These are phyloP conservation scores for Acarospora socialis DNA, from an alignment of 2,329 filamentous ascomycete genomes.

Conservation along the genomic window DNA sequence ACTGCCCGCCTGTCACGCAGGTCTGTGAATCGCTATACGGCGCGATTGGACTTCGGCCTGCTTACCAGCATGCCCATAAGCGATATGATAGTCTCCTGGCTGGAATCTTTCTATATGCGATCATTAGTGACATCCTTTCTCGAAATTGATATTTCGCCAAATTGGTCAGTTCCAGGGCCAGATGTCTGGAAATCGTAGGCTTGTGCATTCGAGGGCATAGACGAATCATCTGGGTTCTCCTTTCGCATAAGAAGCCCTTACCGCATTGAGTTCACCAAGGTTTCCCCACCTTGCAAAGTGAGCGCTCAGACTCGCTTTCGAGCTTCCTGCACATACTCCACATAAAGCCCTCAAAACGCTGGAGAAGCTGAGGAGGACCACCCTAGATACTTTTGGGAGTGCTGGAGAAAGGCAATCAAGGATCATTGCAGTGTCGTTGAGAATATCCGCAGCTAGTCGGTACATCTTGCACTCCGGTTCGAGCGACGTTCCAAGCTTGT, in stretches of 20 bases:
- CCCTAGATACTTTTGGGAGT: constrained; percentile 45
- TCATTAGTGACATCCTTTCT: too few relatives aligned
- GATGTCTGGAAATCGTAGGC: too few relatives aligned
- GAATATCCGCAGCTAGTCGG: constrained; percentile 70
- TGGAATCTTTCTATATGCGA: constrained; percentile 57
- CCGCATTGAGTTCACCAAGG: constrained; percentile 80
- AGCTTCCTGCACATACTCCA: constrained; percentile 77
- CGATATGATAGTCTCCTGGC: constrained; percentile 87
- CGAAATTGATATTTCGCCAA: too few relatives aligned
- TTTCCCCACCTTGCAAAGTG: constrained; percentile 85
- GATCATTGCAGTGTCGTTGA: constrained; percentile 77
- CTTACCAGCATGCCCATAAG: constrained; percentile 66
- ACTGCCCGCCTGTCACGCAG: constrained; percentile 45
- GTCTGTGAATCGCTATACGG: constrained; percentile 8
- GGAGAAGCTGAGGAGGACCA: constrained; percentile 43
- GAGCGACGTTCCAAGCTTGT: constrained; percentile 65
- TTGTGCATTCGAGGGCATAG: too few relatives aligned
- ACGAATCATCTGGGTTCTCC: too few relatives aligned
- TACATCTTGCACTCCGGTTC: constrained; percentile 88
- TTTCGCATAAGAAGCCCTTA: constrained; percentile 31
- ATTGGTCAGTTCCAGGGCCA: too few relatives aligned
- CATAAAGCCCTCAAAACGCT: constrained; percentile 57
- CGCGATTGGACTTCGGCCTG: too few relatives aligned
- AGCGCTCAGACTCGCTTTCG: constrained; percentile 78
- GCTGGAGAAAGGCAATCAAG: constrained; percentile 71